phyloP scores from a whole-genome alignment of 345 rosid genomes.

The Eucalyptus brandiana region DNA sequence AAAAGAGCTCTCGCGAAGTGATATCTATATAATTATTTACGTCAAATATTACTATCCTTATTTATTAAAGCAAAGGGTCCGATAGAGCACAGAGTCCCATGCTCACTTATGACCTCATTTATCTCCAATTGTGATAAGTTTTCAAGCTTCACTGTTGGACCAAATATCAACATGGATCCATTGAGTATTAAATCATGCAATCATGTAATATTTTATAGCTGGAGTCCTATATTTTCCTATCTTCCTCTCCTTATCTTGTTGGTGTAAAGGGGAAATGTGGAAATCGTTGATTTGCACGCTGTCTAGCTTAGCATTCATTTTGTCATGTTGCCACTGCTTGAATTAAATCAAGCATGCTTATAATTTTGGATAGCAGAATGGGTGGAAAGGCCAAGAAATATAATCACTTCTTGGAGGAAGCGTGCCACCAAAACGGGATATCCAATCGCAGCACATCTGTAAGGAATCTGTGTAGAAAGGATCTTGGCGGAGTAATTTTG shows the following conservation, averaged over 20 bases:
- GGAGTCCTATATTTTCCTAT: not conserved
- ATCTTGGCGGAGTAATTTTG: slow-evolving; percentile 40
- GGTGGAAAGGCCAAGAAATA: not conserved
- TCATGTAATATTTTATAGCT: no score
- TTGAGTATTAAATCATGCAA: not conserved
- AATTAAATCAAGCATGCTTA: not conserved
- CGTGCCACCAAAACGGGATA: not conserved
- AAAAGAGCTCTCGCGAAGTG: not conserved
- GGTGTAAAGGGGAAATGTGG: not conserved
- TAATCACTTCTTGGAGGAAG: not conserved
- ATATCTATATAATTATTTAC: not conserved
- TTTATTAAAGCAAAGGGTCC: not conserved
- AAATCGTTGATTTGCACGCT: not conserved
- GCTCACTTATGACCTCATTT: not conserved
- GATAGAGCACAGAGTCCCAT: not conserved
- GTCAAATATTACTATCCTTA: not conserved
- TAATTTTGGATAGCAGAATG: not conserved
- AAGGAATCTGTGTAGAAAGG: slow-evolving; percentile 26
- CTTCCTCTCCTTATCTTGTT: not conserved
- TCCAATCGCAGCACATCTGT: not conserved
- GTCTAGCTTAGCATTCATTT: not conserved
- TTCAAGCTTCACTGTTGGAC: not conserved
- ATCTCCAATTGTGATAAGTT: not conserved
- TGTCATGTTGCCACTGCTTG: not conserved
- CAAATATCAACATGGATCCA: not conserved